phyloP scores from a whole-genome alignment of 1,284 basidiomycete species.

The Heterobasidion parviporum region DNA sequence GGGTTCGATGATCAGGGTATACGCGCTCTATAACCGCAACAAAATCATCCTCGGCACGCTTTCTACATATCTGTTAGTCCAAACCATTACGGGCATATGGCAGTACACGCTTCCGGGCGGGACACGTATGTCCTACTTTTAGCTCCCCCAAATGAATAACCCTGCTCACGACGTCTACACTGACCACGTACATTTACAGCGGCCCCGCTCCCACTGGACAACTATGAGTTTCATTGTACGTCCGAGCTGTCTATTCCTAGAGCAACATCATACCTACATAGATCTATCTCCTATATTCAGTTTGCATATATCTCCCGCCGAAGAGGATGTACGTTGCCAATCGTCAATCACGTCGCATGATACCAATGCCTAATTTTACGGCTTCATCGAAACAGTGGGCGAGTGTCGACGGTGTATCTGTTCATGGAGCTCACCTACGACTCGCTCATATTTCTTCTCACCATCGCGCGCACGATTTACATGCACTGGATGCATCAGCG shows the following conservation, averaged over 20 bases:
- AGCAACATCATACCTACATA: background rate
- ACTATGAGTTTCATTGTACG: slow-evolving; percentile 13
- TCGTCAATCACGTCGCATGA: too few relatives aligned
- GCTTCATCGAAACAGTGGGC: slow-evolving; percentile 4
- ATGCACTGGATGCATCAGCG: slow-evolving; percentile 9
- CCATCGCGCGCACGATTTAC: slow-evolving; percentile 10
- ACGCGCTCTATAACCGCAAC: slow-evolving; percentile 13
- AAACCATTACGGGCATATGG: slow-evolving; percentile 10
- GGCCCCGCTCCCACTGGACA: slow-evolving; percentile 11
- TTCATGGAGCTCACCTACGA: slow-evolving; percentile 12
- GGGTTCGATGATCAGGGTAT: slow-evolving; percentile 6
- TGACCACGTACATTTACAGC: background rate
- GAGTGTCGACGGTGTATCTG: slow-evolving; percentile 10
- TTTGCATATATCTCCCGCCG: slow-evolving; percentile 12
- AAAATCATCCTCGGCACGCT: slow-evolving; percentile 8
- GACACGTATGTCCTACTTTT: slow-evolving; percentile 3
- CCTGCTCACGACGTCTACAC: background rate
- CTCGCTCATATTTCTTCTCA: slow-evolving; percentile 12
- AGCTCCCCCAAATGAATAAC: background rate
- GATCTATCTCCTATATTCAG: background rate
- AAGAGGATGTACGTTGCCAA: slow-evolving; percentile 7
- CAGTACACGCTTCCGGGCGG: slow-evolving; percentile 8
- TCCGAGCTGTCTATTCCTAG: background rate
- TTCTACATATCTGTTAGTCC: slow-evolving; percentile 2
- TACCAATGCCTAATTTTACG: background rate